Conservation (phyloP, 2,329 filamentous ascomycete genomes). For the Emergomyces africanus region DNA sequence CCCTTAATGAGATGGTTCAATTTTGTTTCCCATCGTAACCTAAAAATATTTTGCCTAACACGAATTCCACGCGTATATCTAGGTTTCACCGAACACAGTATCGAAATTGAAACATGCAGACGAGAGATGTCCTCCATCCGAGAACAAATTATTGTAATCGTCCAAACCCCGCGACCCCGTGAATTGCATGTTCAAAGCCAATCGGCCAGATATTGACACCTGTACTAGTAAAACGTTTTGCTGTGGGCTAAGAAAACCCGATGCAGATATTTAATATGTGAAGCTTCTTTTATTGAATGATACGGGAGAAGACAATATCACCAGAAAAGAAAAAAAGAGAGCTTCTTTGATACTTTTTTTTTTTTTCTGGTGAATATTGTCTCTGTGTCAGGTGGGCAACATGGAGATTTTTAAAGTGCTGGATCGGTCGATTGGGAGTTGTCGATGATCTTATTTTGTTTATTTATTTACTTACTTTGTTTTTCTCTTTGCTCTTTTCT, state of each 20-base stretch:
- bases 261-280: neutral
- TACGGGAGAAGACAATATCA: neutral
- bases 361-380: no score
- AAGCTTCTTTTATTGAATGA: neutral
- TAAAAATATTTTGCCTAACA: neutral
- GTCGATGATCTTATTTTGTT: neutral
- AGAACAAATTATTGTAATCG: neutral
- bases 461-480: neutral
- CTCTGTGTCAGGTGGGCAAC: constrained; percentile 13
- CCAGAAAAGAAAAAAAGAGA: neutral
- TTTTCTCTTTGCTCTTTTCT: no score
- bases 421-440: constrained; percentile 6
- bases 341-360: no score
- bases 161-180: neutral
- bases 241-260: neutral
- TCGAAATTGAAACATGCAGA: neutral
- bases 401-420: constrained; percentile 12
- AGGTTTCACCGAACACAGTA: neutral
- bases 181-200: neutral
- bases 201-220: neutral
- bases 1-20: neutral
- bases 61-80: neutral
- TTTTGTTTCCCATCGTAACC: neutral
- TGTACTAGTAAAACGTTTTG: neutral
- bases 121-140: neutral